Base-by-base conservation (phyloP, 805 yeast species). In the Jamesozyma jinghongensis region DNA sequence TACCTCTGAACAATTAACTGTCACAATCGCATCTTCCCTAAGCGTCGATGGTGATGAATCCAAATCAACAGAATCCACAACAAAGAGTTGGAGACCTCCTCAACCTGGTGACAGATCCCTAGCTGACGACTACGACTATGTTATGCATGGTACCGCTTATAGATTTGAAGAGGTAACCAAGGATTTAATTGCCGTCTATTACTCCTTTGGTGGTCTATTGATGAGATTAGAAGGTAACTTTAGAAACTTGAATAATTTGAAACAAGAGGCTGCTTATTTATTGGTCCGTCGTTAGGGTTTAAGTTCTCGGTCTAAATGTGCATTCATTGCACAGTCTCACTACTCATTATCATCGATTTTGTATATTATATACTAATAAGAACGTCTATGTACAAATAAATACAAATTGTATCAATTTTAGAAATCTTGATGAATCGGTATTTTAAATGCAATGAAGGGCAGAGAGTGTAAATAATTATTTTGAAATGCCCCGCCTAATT, bases 111-210 rank as follows among this genome's bases (percentile, higher is more conserved):
- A 87, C 51, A 75, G 81, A 57, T 75, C 94, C 5, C 71, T 90
- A 54, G 95, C 96, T 50, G 97, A 90, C 61, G 97, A 92, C 59
- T 90, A 87, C 68, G 97, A 90, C 63, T 92, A 92, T 56, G 97
- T 92, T 50, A 90, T 92, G 97, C 79, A 88, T 61, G 98, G 98
- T 40, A 87, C 95, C 5, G 94, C 92, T 35, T 92, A 92, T 71
- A 88, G 90, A 63, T 92, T 92, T 59, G 96, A 90, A 62, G 98
- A 92, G 66, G 76, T 81, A 47, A 54, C 53, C 32, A 61, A 66
- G 43, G 85, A 79, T 56, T 69, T 69, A 49, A 82, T 86, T 65
- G 80, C 94, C 17, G 95, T 90, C 19, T 92, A 86, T 60, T 85
- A 86, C 43, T 90, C 97, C 3, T 92, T 88, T 62, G 98, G 98